Percentiles rank a stretch among this genome's conserved stretches.
phyloP scores from a whole-genome alignment of 129 eudicot species.

The Pseudognaphalium luteoalbum region DNA sequence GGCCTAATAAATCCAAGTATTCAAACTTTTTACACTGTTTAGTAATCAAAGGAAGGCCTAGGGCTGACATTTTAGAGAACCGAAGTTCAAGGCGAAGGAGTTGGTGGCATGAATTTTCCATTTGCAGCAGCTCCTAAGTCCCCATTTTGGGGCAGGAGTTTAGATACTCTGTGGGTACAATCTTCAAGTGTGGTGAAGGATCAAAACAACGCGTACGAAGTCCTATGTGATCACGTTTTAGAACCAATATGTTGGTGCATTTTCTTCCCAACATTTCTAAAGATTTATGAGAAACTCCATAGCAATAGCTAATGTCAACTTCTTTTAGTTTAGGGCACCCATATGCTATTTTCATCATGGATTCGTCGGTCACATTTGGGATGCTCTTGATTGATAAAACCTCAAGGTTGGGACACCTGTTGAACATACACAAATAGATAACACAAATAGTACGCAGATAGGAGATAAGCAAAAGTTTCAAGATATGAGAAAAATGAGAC shows the following conservation, averaged over 20 bases:
- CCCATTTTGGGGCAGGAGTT: conserved; percentile 80
- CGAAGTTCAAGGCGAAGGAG: conserved; percentile 72
- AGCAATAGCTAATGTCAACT: conserved; percentile 86
- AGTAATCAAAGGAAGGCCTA: conserved; percentile 63
- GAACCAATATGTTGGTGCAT: conserved; percentile 52
- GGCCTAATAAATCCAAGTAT: conserved; percentile 66
- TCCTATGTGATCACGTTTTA: conserved; percentile 55
- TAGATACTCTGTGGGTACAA: conserved; percentile 67
- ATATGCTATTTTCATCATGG: conserved; percentile 54
- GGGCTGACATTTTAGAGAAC: conserved; percentile 64
- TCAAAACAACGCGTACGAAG: conserved; percentile 51
- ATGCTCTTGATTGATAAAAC: conserved; percentile 74
- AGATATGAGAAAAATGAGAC: neutral
- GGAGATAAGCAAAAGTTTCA: neutral
- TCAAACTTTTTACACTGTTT: conserved; percentile 72
- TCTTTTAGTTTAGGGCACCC: conserved; percentile 76
- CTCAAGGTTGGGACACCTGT: conserved; percentile 85
- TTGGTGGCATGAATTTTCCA: conserved; percentile 62
- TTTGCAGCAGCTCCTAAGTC: conserved; percentile 86
- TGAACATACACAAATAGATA: neutral
- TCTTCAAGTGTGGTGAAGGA: conserved; percentile 65
- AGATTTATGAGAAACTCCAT: conserved; percentile 77
- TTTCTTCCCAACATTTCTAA: conserved; percentile 49
- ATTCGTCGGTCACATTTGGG: conserved; percentile 62
- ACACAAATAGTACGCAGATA: neutral